Conservation (phyloP, 805 yeast genomes). For the Starmerella lactis-condensi region DNA sequence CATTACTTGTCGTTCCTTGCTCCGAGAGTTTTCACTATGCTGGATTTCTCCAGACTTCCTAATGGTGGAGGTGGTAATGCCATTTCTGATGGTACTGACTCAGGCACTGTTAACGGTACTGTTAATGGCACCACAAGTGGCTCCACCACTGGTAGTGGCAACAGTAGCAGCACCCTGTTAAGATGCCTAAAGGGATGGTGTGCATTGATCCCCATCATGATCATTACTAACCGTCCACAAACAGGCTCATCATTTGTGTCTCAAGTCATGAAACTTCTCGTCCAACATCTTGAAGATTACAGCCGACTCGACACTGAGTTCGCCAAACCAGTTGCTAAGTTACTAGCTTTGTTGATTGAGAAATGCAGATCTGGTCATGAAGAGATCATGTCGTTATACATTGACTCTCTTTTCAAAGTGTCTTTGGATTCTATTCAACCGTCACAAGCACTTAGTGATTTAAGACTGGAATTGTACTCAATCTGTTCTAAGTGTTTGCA, state of each 20-base stretch:
- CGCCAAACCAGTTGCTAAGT: slow-evolving; percentile 59
- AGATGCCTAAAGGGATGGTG: slow-evolving; percentile 67
- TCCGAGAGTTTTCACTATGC: slow-evolving; percentile 6
- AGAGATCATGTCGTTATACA: slow-evolving; percentile 11
- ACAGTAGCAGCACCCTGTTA: slow-evolving; percentile 25
- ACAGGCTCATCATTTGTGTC: slow-evolving; percentile 48
- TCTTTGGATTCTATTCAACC: slow-evolving; percentile 56
- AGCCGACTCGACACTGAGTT: slow-evolving; percentile 45
- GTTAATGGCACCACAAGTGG: neutral
- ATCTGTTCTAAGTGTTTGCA: slow-evolving; percentile 48
- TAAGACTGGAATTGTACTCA: slow-evolving; percentile 66
- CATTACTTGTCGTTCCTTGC: slow-evolving; percentile 35
- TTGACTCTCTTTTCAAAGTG: slow-evolving; percentile 38
- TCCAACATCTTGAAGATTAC: slow-evolving; percentile 62
- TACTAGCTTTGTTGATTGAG: slow-evolving; percentile 53
- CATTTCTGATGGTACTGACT: slow-evolving; percentile 37
- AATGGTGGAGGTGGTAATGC: slow-evolving; percentile 55
- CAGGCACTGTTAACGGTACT: slow-evolving; percentile 1
- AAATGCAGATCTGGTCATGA: slow-evolving; percentile 28
- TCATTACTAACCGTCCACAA: slow-evolving; percentile 22
- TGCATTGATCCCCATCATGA: slow-evolving; percentile 52
- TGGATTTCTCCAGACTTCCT: slow-evolving; percentile 30
- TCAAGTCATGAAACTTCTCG: slow-evolving; percentile 54
- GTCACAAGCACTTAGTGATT: slow-evolving; percentile 43
- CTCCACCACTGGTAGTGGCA: neutral